Evolutionary conservation across 345 rosid genomes (phyloP).

Genomic region (Clausena lansium): DNA sequence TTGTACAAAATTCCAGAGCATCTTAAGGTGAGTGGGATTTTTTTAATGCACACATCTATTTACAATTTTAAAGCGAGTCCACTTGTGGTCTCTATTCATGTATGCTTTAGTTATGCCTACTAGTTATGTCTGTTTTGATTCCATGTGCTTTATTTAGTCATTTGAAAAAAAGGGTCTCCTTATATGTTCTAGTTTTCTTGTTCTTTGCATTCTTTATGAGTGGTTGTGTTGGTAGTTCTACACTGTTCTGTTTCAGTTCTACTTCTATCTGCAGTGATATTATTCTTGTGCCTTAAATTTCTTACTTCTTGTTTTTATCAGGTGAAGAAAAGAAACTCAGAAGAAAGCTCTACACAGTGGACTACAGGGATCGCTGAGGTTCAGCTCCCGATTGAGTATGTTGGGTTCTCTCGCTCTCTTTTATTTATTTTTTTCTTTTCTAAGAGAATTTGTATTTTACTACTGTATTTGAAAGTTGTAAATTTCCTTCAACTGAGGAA

Average conservation of each 20-base stretch:
- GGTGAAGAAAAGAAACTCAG: conserved; percentile 87
- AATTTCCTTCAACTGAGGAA: background rate
- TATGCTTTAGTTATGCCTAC: background rate
- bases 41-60: no score
- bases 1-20: conserved; percentile 89
- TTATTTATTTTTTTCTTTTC: no score
- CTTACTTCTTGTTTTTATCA: conserved; percentile 21
- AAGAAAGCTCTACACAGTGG: conserved; percentile 99
- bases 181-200: background rate
- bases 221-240: background rate
- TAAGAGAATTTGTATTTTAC: background rate
- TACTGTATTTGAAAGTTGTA: background rate
- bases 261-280: background rate
- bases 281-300: background rate
- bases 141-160: background rate
- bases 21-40: conserved; percentile 59
- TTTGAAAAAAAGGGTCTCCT: background rate
- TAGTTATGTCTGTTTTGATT: no score
- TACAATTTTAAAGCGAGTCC: no score
- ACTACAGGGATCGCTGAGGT: conserved; percentile 98
- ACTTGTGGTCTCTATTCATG: background rate
- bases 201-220: background rate
- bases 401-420: background rate
- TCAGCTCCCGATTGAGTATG: conserved; percentile 94
- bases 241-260: background rate